Percentiles rank a stretch among this genome's conserved stretches.
phyloP scores from a whole-genome alignment of 371 early-diverging fungal species.

The Syncephalis plumigaleata region DNA sequence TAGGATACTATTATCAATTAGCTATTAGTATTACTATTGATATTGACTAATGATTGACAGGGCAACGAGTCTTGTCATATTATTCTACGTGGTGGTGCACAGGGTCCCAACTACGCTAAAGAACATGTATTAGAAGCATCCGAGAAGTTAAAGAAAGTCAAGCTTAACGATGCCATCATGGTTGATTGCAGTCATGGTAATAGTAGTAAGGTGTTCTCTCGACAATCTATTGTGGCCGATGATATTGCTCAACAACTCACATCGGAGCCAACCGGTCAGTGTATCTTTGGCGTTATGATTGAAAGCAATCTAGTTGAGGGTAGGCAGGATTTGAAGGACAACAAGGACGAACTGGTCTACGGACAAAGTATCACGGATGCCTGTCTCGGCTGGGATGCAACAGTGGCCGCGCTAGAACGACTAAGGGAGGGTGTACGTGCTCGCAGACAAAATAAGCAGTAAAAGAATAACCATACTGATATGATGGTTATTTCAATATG shows the following conservation, averaged over 20 bases:
- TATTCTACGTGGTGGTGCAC: slow-evolving; percentile 41
- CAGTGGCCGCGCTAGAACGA: slow-evolving; percentile 40
- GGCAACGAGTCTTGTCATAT: slow-evolving; percentile 12
- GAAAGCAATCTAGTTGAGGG: slow-evolving; percentile 78
- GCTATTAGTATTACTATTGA: too few relatives aligned
- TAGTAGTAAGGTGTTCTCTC: slow-evolving; percentile 51
- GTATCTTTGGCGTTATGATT: slow-evolving; percentile 82
- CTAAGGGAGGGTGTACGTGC: slow-evolving; percentile 45
- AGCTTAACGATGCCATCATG: slow-evolving; percentile 54
- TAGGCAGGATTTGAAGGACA: slow-evolving; percentile 50
- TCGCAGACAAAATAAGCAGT: slow-evolving; percentile 7
- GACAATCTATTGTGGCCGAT: slow-evolving; percentile 65
- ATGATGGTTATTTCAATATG: too few relatives aligned
- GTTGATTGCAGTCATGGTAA: slow-evolving; percentile 91
- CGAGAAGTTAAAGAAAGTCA: slow-evolving; percentile 39
- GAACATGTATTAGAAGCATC: slow-evolving; percentile 38
- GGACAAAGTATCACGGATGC: slow-evolving; percentile 81
- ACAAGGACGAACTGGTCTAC: slow-evolving; percentile 44
- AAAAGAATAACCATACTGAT: too few relatives aligned
- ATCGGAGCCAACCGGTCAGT: slow-evolving; percentile 22
- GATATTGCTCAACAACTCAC: slow-evolving; percentile 47
- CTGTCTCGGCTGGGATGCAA: slow-evolving; percentile 64
- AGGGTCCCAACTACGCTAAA: slow-evolving; percentile 76
- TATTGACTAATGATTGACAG: background rate
- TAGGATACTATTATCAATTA: slow-evolving; percentile 38